Evolutionary conservation across 768 basidiomycete species (phyloP).

Genomic region (Amanita thiersii): DNA sequence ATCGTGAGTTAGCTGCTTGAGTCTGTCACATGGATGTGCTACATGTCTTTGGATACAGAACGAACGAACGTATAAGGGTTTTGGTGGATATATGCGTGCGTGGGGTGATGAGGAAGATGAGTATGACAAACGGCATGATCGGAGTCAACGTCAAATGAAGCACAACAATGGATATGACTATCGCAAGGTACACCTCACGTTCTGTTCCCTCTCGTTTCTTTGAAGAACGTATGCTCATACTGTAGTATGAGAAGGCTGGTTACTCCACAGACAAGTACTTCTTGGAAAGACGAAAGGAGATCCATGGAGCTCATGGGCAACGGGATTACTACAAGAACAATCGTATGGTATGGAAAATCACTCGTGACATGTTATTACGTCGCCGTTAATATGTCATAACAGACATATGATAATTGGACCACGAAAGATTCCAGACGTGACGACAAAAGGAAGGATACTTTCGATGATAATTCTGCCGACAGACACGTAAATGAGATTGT

Average conservation of each 20-base stretch:
- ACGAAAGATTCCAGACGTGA: neutral
- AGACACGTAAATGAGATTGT: slow-evolving; percentile 5
- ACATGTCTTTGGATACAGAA: neutral
- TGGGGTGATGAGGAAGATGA: slow-evolving; percentile 3
- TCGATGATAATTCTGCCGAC: neutral
- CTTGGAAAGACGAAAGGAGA: neutral
- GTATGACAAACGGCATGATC: too few species aligned
- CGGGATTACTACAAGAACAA: neutral
- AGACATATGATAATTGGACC: neutral
- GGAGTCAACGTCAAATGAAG: too few species aligned
- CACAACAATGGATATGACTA: neutral
- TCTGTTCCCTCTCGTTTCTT: neutral
- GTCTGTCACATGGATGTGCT: too few species aligned
- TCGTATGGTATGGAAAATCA: neutral
- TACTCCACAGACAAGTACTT: neutral
- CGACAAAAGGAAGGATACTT: neutral
- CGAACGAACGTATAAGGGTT: neutral
- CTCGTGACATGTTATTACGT: neutral
- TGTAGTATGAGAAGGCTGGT: neutral
- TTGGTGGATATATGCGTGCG: slow-evolving; percentile 7
- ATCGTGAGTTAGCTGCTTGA: too few species aligned
- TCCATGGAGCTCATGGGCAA: neutral
- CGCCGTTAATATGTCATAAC: too few species aligned
- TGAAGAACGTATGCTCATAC: too few species aligned
- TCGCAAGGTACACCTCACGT: neutral